Evolutionary conservation across 305 asterid genomes (phyloP), one percentile per base, ranked within the genome.

Genomic region (Andrographis paniculata): DNA sequence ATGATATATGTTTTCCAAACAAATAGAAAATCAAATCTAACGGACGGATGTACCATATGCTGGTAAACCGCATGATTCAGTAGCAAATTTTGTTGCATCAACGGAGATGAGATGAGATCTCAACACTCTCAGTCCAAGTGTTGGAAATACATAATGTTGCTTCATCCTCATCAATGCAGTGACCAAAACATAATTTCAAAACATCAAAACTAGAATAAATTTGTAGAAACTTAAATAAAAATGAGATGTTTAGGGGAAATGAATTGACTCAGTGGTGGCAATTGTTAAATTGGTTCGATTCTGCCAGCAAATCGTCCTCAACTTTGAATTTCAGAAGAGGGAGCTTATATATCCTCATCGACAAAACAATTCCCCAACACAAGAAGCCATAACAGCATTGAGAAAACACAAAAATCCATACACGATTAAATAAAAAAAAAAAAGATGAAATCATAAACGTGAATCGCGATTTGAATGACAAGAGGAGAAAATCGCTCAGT

Each of bases 401-500:
- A 24, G 8, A 24, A 24, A 24, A 24, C 4, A 24, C 4, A 3
- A 24, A 24, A 3, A 24, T 3, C 4, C 4, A 24, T 24, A 24
- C 4, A 24, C 4, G 8, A 24, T 24, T 3, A 24, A 24, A 24
- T 3, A 24, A 24, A 8, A 24, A 8, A 24, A 24, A 24, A 8
- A 24, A 24, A 24, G 30, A 24, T 3, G 8, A 24, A 8, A 24
- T n/a, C n/a, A n/a, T n/a, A n/a, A n/a, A n/a, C n/a, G n/a, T n/a
- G n/a, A n/a, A n/a, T n/a, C n/a, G n/a, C n/a, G n/a, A n/a, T n/a
- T n/a, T n/a, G n/a, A 24, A 24, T 24, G 30, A 8, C 8, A 9
- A 37, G 28, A 43, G 18, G 20, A 42, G 19, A 16, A 10, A 11
- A 33, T 60, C 68, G 69, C 75, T 67, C 72, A 17, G 75, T 48